Evolutionary conservation across 2,329 filamentous ascomycete genomes (phyloP), one percentile per base, ranked within the genome.

Genomic region (Huntiella decipiens): DNA sequence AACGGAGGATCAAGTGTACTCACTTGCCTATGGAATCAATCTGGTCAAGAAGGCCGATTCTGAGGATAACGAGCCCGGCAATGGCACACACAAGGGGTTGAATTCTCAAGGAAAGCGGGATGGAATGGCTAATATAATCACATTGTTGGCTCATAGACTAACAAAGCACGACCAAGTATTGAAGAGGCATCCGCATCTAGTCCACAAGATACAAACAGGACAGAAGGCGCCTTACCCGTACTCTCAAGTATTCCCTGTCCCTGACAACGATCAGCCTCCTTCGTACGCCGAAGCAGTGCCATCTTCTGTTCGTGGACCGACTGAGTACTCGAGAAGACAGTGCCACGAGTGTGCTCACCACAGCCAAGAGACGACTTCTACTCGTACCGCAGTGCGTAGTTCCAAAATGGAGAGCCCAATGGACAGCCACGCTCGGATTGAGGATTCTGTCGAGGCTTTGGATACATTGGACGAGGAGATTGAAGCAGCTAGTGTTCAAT

Each of bases 361-460:
- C 22, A 28, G 7, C 22, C 22, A 28, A 28, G 8, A 28, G 22
- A 28, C 22, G 3, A 10, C 8, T 28, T 28, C 22, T 28, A 28
- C 22, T 28, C 22, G 22, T 28, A 28, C 22, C 22, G 8, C 22
- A 8, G 22, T 28, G 7, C 11, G 8, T 19, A 12, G 28, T 6
- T 19, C 32, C 16, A 39, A 34, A n/a, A 45, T 45, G 43, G 13
- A 35, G 17, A 16, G 6, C 10, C 36, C 39, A 31, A 31, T 43
- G 12, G 34, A 11, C 31, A 40, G 16, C 28, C 62, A 53, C 1
- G 59, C 63, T 10, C 68, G 72, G 13, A 78, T 79, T 43, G 75
- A 79, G 54, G 74, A 78, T 55, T 77, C 74, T 1, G 60, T 79
- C 6, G 74, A 76, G 55, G 73, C 73, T 51, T 61, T 79, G 15